These are phyloP conservation scores for Alternaria sp. DNA, from an alignment of 2,329 filamentous ascomycete genomes.

Conservation along the genomic window DNA sequence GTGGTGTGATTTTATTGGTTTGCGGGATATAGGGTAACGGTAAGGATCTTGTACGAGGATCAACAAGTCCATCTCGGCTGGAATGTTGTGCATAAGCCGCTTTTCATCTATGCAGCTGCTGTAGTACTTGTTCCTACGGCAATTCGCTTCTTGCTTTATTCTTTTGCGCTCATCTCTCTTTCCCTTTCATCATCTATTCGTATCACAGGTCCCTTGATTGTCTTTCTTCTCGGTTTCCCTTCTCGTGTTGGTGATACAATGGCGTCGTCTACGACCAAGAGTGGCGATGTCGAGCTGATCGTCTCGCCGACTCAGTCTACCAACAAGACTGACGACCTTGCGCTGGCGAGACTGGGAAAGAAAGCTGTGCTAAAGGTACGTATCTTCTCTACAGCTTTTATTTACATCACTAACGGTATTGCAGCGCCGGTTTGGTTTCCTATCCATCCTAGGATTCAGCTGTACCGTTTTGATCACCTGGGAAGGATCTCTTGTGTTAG, in stretches of 20 bases:
- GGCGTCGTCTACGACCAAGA: constrained; percentile 19
- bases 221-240: neutral
- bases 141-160: neutral
- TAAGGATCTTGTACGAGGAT: constrained; percentile 7
- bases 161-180: neutral
- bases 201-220: neutral
- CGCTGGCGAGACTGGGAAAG: constrained; percentile 33
- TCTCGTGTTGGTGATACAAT: constrained; percentile 14
- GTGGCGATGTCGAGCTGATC: constrained; percentile 22
- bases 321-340: constrained; percentile 27
- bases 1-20: constrained; percentile 7
- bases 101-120: constrained; percentile 6
- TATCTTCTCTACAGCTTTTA: neutral
- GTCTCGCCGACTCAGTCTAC: constrained; percentile 11
- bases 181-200: neutral
- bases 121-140: constrained; percentile 4
- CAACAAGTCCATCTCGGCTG: constrained; percentile 9
- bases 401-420: neutral
- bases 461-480: constrained; percentile 42
- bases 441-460: constrained; percentile 38
- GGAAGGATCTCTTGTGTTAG: constrained; percentile 38
- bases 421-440: constrained; percentile 39
- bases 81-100: constrained; percentile 2
- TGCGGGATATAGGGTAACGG: constrained; percentile 5
- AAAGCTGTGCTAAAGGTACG: constrained; percentile 34